These are phyloP conservation scores for Fusarium burgessii DNA, from an alignment of 2,329 filamentous ascomycete species.

Conservation along the genomic window DNA sequence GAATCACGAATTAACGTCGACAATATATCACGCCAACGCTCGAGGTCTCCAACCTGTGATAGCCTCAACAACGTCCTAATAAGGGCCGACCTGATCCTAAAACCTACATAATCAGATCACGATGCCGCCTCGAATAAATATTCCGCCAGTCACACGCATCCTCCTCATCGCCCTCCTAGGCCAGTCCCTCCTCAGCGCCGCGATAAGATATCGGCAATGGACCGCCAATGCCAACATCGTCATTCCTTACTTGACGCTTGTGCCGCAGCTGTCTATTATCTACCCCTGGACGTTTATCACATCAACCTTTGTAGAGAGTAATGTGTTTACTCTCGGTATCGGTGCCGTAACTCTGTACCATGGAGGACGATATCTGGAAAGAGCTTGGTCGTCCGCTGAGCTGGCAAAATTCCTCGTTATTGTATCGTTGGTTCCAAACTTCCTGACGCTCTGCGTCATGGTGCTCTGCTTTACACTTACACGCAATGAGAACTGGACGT, in stretches of 20 bases:
- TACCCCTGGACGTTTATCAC: slow-evolving; percentile 95
- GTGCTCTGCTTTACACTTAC: slow-evolving; percentile 79
- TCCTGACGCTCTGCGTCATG: slow-evolving; percentile 78
- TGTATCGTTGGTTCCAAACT: slow-evolving; percentile 82
- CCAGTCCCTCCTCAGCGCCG: slow-evolving; percentile 85
- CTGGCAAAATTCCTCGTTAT: slow-evolving; percentile 90
- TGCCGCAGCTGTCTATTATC: slow-evolving; percentile 83
- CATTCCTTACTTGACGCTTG: slow-evolving; percentile 87
- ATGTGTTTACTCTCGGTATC: slow-evolving; percentile 85
- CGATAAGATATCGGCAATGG: slow-evolving; percentile 80
- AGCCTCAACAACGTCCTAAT: slow-evolving; percentile 14
- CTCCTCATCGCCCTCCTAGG: slow-evolving; percentile 79
- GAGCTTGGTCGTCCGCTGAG: slow-evolving; percentile 93
- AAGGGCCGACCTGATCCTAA: slow-evolving; percentile 14
- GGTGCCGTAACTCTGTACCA: slow-evolving; percentile 86
- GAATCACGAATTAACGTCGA: neutral
- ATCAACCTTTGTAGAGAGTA: slow-evolving; percentile 90
- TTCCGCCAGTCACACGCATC: slow-evolving; percentile 89
- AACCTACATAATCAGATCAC: slow-evolving; percentile 43
- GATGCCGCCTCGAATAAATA: slow-evolving; percentile 88
- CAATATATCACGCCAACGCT: slow-evolving; percentile 12
- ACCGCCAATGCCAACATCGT: slow-evolving; percentile 72
- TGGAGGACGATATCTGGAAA: slow-evolving; percentile 93
- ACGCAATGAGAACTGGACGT: slow-evolving; percentile 76
- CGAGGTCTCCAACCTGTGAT: slow-evolving; percentile 2